Conservation (phyloP, 139 green algal genomes). For the Micractinium conductrix region DNA sequence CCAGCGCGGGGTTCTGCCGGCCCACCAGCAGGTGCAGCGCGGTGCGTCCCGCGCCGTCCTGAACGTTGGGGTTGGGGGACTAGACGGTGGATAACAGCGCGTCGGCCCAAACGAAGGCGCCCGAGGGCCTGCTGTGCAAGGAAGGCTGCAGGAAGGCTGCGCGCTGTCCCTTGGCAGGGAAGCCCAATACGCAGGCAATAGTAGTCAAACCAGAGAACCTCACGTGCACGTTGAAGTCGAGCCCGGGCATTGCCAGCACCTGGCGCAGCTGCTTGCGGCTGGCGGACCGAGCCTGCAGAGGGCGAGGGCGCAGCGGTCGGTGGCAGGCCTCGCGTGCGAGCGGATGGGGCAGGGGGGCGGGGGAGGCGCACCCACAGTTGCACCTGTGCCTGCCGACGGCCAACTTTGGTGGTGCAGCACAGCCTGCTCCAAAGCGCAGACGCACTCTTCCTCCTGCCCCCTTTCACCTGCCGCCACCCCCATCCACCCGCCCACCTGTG, state of each 20-base stretch:
- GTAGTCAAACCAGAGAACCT: too few relatives aligned
- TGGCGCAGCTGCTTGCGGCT: slow-evolving; percentile 19
- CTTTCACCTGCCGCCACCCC: not conserved
- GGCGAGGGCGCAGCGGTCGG: not conserved
- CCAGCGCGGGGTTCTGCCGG: not conserved
- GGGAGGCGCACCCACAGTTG: not conserved
- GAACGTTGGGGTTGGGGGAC: too few relatives aligned
- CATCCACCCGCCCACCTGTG: not conserved
- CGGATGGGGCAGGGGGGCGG: not conserved
- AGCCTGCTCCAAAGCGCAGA: not conserved
- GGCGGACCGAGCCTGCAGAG: not conserved
- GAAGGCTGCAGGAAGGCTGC: too few relatives aligned
- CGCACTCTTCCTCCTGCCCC: too few relatives aligned
- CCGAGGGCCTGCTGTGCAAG: too few relatives aligned
- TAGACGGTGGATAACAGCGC: too few relatives aligned
- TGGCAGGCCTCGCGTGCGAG: too few relatives aligned
- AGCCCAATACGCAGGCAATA: too few relatives aligned
- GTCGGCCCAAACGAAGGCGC: too few relatives aligned
- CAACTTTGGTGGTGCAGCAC: too few relatives aligned
- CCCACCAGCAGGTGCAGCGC: not conserved
- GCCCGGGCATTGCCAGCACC: not conserved
- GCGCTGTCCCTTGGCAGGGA: too few relatives aligned
- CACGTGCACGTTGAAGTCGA: not conserved
- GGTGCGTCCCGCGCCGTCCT: not conserved
- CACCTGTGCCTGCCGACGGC: too few relatives aligned